These are phyloP conservation scores for Phytophthora melonis DNA, from an alignment of 352 stramenopile species.

Conservation along the genomic window DNA sequence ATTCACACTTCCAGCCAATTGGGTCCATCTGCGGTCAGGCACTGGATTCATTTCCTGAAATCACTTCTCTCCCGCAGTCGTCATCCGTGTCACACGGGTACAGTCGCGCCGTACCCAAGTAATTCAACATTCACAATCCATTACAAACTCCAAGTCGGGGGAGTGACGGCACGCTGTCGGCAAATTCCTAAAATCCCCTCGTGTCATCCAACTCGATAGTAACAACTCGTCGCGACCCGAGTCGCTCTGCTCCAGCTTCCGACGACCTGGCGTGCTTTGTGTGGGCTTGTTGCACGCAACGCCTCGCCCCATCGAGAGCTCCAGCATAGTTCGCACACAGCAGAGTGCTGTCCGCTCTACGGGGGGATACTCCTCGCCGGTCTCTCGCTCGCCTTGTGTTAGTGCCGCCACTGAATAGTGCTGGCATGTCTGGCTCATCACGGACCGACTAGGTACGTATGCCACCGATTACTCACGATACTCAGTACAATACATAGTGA, in stretches of 20 bases:
- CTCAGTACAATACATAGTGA: not conserved
- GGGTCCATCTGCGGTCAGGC: too few species aligned
- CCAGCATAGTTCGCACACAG: slow-evolving; percentile 1
- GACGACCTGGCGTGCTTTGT: not conserved
- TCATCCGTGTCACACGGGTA: too few species aligned
- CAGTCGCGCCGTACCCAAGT: too few species aligned
- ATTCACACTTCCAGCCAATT: too few species aligned
- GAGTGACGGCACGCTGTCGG: too few species aligned
- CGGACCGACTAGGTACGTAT: not conserved
- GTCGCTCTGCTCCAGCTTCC: not conserved
- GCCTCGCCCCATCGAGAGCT: slow-evolving; percentile 11
- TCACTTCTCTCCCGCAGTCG: too few species aligned
- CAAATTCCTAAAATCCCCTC: too few species aligned
- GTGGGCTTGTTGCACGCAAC: not conserved
- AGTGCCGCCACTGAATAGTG: not conserved
- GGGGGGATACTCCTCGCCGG: not conserved
- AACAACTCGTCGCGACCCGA: not conserved
- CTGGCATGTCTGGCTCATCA: not conserved
- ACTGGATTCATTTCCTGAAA: too few species aligned
- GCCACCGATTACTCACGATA: not conserved
- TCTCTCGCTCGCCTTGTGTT: not conserved
- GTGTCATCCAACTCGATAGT: not conserved
- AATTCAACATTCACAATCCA: too few species aligned
- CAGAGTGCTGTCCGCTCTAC: not conserved
- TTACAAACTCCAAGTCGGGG: too few species aligned